A percentile compares a stretch with the other conserved stretches of the same genome.
Evolutionary conservation across 163 green algal genomes (phyloP).

Genomic region (Picocystis sp.): DNA sequence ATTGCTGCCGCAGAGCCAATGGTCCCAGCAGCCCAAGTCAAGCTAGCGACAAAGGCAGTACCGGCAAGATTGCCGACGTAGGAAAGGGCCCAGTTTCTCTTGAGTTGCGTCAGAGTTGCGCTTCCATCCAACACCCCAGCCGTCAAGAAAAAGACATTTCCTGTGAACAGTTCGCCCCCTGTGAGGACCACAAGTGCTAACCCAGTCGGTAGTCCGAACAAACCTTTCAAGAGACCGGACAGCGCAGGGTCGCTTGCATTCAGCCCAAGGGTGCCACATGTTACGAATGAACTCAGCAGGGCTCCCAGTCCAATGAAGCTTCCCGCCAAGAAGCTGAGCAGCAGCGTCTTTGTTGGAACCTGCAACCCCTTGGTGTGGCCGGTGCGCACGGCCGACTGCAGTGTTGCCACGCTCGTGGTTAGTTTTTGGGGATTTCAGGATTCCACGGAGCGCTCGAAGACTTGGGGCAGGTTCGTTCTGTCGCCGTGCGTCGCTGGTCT

Average conservation of each 20-base stretch:
- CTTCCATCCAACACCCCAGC: conserved; percentile 25
- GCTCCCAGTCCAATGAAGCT: conserved; percentile 53
- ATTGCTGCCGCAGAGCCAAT: not conserved
- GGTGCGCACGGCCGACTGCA: too few species aligned
- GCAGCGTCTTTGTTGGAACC: too few species aligned
- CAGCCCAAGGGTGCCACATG: conserved; percentile 29
- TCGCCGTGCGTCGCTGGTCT: too few species aligned
- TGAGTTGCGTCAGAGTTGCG: conserved; percentile 24
- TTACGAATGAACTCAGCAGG: conserved; percentile 39
- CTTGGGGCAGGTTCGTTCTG: too few species aligned
- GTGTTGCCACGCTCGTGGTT: too few species aligned
- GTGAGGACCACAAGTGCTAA: conserved; percentile 40
- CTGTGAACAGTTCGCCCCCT: conserved; percentile 68
- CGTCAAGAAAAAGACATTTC: conserved; percentile 48
- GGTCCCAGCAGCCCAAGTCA: conserved; percentile 7
- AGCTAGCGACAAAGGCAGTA: conserved; percentile 31
- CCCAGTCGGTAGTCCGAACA: conserved; percentile 49
- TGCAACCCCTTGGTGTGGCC: too few species aligned
- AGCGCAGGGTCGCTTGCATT: conserved; percentile 39
- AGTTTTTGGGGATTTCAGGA: too few species aligned
- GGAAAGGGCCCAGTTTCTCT: conserved; percentile 39
- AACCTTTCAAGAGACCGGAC: conserved; percentile 43
- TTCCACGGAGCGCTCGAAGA: too few species aligned
- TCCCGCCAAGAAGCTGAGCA: conserved; percentile 40
- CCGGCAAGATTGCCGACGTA: conserved; percentile 56